phyloP scores from a whole-genome alignment of 1,284 basidiomycete genomes.

The Ganoderma resinaceum region DNA sequence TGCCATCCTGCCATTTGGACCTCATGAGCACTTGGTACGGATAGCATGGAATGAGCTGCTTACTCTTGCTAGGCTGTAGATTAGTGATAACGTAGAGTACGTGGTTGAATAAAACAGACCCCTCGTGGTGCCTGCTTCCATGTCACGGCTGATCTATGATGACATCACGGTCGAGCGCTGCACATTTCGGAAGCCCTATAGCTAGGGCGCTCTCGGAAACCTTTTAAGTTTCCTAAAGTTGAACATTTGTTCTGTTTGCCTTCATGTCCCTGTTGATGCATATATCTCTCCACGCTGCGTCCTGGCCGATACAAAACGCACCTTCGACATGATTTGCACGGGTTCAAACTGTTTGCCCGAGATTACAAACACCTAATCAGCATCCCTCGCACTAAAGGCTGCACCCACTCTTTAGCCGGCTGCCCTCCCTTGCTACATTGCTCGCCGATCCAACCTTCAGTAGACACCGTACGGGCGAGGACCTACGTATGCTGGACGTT shows the following conservation, averaged over 20 bases:
- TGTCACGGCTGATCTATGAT: too few relatives aligned
- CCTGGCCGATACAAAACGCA: background rate
- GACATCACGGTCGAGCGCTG: too few relatives aligned
- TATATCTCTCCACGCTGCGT: background rate
- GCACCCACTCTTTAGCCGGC: background rate
- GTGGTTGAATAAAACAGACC: too few relatives aligned
- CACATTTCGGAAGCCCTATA: too few relatives aligned
- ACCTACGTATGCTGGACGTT: conserved; percentile 5
- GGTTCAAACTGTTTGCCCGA: conserved; percentile 3
- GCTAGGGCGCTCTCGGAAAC: too few relatives aligned
- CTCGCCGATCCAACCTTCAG: conserved; percentile 10
- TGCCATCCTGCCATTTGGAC: too few relatives aligned
- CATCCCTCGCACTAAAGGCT: background rate
- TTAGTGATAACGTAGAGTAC: too few relatives aligned
- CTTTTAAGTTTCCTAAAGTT: background rate
- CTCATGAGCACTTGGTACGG: too few relatives aligned
- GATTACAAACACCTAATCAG: background rate
- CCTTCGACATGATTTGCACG: background rate
- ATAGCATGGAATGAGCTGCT: too few relatives aligned
- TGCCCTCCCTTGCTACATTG: background rate
- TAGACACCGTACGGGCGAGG: conserved; percentile 5
- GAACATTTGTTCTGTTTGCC: background rate
- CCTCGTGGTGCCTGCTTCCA: too few relatives aligned
- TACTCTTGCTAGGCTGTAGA: too few relatives aligned
- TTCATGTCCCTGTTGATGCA: background rate